Base-by-base conservation (phyloP, 345 rosid genomes). In the Arabis alpina region DNA sequence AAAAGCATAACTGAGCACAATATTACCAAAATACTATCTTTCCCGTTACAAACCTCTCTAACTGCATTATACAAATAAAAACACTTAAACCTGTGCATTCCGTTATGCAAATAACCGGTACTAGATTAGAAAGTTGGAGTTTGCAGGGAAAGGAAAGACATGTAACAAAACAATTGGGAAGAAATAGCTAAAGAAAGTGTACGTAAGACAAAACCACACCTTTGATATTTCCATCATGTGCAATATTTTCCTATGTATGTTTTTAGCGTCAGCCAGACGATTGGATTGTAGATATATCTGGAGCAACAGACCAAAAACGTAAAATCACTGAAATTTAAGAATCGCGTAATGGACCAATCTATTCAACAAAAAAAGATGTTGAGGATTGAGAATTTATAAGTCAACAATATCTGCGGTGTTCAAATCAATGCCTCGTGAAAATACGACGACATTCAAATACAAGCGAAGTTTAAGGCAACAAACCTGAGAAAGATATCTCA, bases 401-500 rank as follows among this genome's bases (percentile, higher is more conserved):
- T 50, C 39, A 65, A 52, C 48, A 52, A 65, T 52, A 39, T 64
- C 1, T 13, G 24, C 1, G 10, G 16, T 58, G 13, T 25, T 39
- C 40, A 69, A 50, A 27, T 70, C 37, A 32, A 19, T 19, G 45
- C 34, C 51, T 30, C 37, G 25, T 70, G 4, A 61, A 60, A 27
- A 3, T 8, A 37, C 50, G 39, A 59, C 12, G 41, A 49, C 0
- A 48, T 16, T 30, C 37, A 55, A 34, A 73, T 30, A 40, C 44
- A 72, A 27, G 43, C 10, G 2, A 37, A 45, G 32, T 45, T 42
- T 68, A 66, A 54, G 54, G 55, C 25, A 15, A 66, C 56, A 48
- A 82, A 93, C 98, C 96, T 90, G 91, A 15, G 86, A 83, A 57
- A 91, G 87, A 80, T 83, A 85, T 41, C 85, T 85, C 70, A 86